These are phyloP conservation scores for Dioscorea alata DNA, from an alignment of 106 monocot genomes.

Conservation along the genomic window DNA sequence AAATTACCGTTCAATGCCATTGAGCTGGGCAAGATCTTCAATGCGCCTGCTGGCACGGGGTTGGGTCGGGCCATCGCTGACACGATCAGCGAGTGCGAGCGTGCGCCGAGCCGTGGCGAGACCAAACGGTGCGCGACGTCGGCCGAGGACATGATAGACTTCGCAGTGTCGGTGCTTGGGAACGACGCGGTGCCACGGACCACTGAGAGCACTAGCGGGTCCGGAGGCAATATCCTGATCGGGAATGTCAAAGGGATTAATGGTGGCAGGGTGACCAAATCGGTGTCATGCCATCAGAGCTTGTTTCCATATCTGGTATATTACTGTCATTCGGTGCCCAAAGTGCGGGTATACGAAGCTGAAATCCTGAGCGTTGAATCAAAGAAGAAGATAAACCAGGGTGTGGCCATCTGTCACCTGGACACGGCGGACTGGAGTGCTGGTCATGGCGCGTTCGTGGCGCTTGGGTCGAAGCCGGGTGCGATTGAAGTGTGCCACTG, in stretches of 20 bases:
- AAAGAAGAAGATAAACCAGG: constrained; percentile 59
- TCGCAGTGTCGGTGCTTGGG: constrained; percentile 61
- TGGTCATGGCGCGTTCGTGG: constrained; percentile 79
- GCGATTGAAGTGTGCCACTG: constrained; percentile 97
- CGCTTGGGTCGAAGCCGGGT: constrained; percentile 64
- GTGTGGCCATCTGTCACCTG: constrained; percentile 88
- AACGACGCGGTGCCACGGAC: constrained; percentile 50
- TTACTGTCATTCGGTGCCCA: constrained; percentile 90
- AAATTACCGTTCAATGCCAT: constrained; percentile 50
- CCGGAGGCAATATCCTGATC: constrained; percentile 26
- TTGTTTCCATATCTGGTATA: constrained; percentile 85
- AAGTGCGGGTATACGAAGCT: constrained; percentile 74
- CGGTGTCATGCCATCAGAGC: constrained; percentile 95
- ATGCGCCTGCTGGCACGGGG: constrained; percentile 28
- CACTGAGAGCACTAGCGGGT: constrained; percentile 43
- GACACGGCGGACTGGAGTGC: constrained; percentile 93
- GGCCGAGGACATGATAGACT: constrained; percentile 84
- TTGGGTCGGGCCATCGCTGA: constrained; percentile 55
- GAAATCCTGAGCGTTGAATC: constrained; percentile 46
- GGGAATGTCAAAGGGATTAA: constrained; percentile 56
- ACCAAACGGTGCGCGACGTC: constrained; percentile 78
- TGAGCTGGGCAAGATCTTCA: constrained; percentile 35
- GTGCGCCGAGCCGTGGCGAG: constrained; percentile 76
- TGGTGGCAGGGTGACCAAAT: constrained; percentile 57
- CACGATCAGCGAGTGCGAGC: constrained; percentile 66